Percentiles rank a stretch among this genome's conserved stretches.
Conservation (phyloP, 768 basidiomycete genomes). For the Udeniomyces megalosporus region DNA sequence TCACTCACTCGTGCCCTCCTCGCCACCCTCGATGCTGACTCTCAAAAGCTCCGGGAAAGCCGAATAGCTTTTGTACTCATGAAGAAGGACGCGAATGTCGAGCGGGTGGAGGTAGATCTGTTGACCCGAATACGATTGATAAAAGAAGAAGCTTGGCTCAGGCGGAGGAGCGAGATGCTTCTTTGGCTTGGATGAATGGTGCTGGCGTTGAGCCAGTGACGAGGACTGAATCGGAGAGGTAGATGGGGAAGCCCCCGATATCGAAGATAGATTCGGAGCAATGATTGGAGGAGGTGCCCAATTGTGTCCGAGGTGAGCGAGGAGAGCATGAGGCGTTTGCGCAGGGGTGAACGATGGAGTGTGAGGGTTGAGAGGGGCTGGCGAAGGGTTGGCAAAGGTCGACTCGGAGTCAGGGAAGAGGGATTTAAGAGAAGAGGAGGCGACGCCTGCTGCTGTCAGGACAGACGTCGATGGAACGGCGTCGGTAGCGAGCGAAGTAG, state of each 20-base stretch:
- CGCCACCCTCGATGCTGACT: slow-evolving; percentile 58
- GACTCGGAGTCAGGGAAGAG: background rate
- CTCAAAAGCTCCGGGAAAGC: slow-evolving; percentile 69
- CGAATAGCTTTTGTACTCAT: slow-evolving; percentile 54
- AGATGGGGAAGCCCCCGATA: background rate
- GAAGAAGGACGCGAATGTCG: slow-evolving; percentile 79
- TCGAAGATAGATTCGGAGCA: background rate
- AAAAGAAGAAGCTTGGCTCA: slow-evolving; percentile 84
- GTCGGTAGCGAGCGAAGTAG: background rate
- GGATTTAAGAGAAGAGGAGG: slow-evolving; percentile 24
- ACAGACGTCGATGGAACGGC: too few relatives aligned
- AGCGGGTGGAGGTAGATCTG: slow-evolving; percentile 88
- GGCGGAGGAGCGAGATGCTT: slow-evolving; percentile 35
- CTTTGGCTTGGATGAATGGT: background rate
- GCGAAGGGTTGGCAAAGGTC: background rate
- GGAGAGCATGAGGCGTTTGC: background rate
- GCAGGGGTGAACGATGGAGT: slow-evolving; percentile 1
- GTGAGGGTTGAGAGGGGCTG: too few relatives aligned
- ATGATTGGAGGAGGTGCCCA: background rate
- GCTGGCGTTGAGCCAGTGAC: background rate
- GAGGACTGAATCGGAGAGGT: background rate
- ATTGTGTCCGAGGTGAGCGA: slow-evolving; percentile 17
- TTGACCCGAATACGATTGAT: slow-evolving; percentile 80
- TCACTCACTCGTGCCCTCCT: slow-evolving; percentile 19
- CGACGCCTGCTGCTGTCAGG: background rate